Base-by-base conservation (phyloP, 2,329 filamentous ascomycete species). In the Gaeumannomyces sp. region DNA sequence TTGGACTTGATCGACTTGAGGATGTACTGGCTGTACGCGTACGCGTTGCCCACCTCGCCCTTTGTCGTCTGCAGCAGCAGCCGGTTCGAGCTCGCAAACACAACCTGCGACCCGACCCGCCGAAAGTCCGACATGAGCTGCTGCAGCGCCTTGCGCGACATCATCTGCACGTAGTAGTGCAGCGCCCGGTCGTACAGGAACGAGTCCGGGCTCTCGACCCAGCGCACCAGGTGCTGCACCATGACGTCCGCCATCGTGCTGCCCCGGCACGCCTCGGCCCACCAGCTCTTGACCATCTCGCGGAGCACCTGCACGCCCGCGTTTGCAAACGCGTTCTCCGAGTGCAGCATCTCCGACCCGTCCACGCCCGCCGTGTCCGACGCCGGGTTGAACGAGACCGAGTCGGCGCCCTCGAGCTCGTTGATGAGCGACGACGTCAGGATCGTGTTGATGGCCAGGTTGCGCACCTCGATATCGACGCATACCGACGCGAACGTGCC, bases 221-320 rank as follows among this genome's bases (percentile, higher is more conserved):
- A 99, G 68, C 96, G 90, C 27, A 99, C 92, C 5, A 99, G 84
- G 76, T 99, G 94, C 73, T 97, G 93, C 0, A 99, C 95, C 82
- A 99, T 92, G 64, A 98, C 88, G 76, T 99, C 95, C 0, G 96
- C 96, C 92, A 99, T 97, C 57, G 87, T 89, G 71, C 91, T 96
- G 53, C 93, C 92, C 67, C 87, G 88, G 73, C 92, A 95, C 7
- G 95, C 96, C 76, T 99, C 94, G 1, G 89, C 85, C 95, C 95
- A 99, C 96, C 96, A 99, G 3, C 91, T 86, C 75, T 97, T 97
- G 70, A 99, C 95, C 93, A 99, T 97, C 71, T 98, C 96, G 19
- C 95, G 89, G 4, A 99, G 82, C 0, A 99, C 95, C 8, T 89
- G 85, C 5, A 98, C 91, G 64, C 93, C 92, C 3, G 94, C 93